Evolutionary conservation across 768 basidiomycete species (phyloP).

Genomic region (Leccinum longicurvipes): DNA sequence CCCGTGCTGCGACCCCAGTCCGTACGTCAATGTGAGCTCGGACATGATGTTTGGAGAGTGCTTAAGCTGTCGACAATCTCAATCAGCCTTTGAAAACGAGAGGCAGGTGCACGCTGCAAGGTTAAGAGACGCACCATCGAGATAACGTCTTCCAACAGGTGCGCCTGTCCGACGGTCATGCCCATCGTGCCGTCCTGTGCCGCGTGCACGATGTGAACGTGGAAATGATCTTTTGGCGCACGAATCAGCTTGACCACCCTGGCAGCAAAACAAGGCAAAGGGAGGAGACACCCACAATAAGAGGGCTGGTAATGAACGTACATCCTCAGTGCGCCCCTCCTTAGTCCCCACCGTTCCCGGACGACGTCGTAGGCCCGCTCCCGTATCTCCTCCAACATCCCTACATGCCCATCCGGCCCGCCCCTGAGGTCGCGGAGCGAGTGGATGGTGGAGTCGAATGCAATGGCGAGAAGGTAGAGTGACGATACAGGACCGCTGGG

Average conservation of each 20-base stretch:
- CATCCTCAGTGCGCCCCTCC: constrained; percentile 61
- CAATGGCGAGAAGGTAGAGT: constrained; percentile 84
- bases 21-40: constrained; percentile 76
- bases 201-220: constrained; percentile 87
- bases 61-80: constrained; percentile 54
- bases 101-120: too few relatives aligned
- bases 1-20: constrained; percentile 78
- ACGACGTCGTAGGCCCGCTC: constrained; percentile 51
- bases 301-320: constrained; percentile 95
- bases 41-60: constrained; percentile 55
- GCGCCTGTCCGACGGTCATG: constrained; percentile 86
- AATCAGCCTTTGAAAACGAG: not conserved
- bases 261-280: not conserved
- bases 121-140: constrained; percentile 54
- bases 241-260: not conserved
- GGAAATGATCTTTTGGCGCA: constrained; percentile 72
- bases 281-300: constrained; percentile 66
- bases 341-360: constrained; percentile 63
- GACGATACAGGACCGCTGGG: constrained; percentile 56
- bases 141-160: constrained; percentile 90
- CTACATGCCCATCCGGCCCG: constrained; percentile 51
- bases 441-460: constrained; percentile 54
- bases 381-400: constrained; percentile 64
- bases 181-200: constrained; percentile 57
- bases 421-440: constrained; percentile 71